These are phyloP conservation scores for Diaporthe nobilis DNA, from an alignment of 2,329 filamentous ascomycete species.

Conservation along the genomic window DNA sequence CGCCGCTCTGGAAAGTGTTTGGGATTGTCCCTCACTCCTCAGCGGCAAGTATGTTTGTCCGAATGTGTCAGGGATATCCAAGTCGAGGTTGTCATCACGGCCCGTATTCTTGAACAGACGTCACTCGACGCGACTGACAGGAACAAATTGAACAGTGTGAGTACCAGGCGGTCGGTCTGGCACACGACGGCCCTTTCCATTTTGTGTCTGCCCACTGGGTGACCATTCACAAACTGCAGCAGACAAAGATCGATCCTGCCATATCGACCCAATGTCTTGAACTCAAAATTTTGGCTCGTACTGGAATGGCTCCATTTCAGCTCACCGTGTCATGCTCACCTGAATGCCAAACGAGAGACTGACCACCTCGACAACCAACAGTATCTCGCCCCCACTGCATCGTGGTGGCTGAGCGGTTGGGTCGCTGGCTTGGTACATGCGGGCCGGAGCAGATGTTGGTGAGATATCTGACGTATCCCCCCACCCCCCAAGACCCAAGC, in stretches of 20 bases:
- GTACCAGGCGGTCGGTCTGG: not conserved
- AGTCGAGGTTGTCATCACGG: not conserved
- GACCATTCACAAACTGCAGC: not conserved
- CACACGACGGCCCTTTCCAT: not conserved
- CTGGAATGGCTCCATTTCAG: not conserved
- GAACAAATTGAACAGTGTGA: not conserved
- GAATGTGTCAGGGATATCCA: not conserved
- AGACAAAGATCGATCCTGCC: not conserved
- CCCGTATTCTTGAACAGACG: not conserved
- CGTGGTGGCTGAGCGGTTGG: constrained; percentile 11
- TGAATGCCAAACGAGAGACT: not conserved
- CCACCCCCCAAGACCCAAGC: constrained; percentile 7
- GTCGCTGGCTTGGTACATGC: constrained; percentile 1
- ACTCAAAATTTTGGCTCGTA: not conserved
- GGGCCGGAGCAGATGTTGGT: not conserved
- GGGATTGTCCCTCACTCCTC: not conserved
- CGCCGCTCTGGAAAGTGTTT: not conserved
- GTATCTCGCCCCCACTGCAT: constrained; percentile 1
- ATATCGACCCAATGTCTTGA: not conserved
- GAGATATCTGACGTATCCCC: constrained; percentile 9
- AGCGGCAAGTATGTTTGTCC: not conserved
- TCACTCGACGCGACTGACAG: not conserved
- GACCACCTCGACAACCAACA: constrained; percentile 11
- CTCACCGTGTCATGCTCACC: not conserved
- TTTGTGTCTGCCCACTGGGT: not conserved